Base-by-base conservation (phyloP, 2,329 filamentous ascomycete genomes). In the Aspergillus calidoustus region DNA sequence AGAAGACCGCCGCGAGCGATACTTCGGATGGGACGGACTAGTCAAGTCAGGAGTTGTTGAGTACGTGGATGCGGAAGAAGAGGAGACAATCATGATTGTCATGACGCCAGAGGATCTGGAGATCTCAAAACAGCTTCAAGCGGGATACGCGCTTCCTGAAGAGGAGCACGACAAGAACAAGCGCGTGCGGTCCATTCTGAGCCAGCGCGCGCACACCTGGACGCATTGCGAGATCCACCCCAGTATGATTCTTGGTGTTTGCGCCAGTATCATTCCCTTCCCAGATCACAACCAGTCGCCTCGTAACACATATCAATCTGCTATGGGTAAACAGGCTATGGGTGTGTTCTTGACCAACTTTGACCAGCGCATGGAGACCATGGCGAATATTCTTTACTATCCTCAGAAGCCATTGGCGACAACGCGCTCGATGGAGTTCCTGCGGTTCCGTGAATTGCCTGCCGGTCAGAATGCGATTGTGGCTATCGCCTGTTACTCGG, bases 311-410 rank as follows among this genome's bases (percentile, higher is more conserved):
- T 99, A 97, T 79, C 94, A 98, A 81, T 97, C 94, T 72, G 95
- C 95, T 75, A 99, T 99, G 95, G 95, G 96, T 83, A 99, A 99
- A 81, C 95, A 99, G 86, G 95, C 95, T 65, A 99, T 99, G 96
- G 95, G 96, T 74, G 93, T 98, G 71, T 97, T 97, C 82, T 84
- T 99, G 60, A 99, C 96, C 13, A 99, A 99, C 76, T 99, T 96
- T 78, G 90, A 92, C 46, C 89, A 94, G 64, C 93, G 95, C 66
- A 98, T 99, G 94, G 95, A 99, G 74, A 99, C 95, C 4, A 99
- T 99, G 95, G 91, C 94, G 71, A 99, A 99, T 71, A 96, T 99
- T 75, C 87, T 99, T 4, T 99, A 99, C 80, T 99, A 99, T 72
- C 95, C 95, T 0, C 95, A 99, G 79, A 99, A 99, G 77, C 95